Percentiles rank a stretch among this genome's conserved stretches.
Evolutionary conservation across 176 grass and related monocot species (phyloP).

Genomic region (Carex cristatella): DNA sequence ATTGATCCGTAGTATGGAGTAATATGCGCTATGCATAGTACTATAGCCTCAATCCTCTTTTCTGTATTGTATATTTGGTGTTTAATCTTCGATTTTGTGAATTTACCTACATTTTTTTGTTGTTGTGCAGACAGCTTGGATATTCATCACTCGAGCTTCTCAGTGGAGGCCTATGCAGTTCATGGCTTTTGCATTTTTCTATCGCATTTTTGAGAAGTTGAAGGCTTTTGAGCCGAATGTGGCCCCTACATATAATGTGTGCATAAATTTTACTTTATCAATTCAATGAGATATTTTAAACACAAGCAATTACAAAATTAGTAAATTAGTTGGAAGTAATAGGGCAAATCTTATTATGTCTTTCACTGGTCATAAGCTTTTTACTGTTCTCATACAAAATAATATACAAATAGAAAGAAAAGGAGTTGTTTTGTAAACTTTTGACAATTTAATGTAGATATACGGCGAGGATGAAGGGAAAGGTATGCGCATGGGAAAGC

Average conservation of each 20-base stretch:
- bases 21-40: too few species aligned
- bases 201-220: slow-evolving; percentile 92
- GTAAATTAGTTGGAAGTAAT: neutral
- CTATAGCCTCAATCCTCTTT: too few species aligned
- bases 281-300: neutral
- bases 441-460: slow-evolving; percentile 35
- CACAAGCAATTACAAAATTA: neutral
- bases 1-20: too few species aligned
- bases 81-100: neutral
- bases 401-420: neutral
- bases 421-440: neutral
- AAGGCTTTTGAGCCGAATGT: slow-evolving; percentile 69
- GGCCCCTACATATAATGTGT: slow-evolving; percentile 77
- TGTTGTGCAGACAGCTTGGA: slow-evolving; percentile 71
- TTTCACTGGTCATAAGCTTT: slow-evolving; percentile 4
- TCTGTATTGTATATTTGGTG: neutral
- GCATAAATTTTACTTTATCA: slow-evolving; percentile 21
- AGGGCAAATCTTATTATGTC: neutral
- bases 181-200: slow-evolving; percentile 90
- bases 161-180: slow-evolving; percentile 97
- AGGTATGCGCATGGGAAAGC: slow-evolving; percentile 86
- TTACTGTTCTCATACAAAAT: neutral
- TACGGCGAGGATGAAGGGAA: slow-evolving; percentile 92
- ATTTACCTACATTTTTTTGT: slow-evolving; percentile 14
- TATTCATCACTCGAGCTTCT: slow-evolving; percentile 45